Base-by-base conservation (phyloP, 768 basidiomycete genomes). In the Trametes cinnabarina region DNA sequence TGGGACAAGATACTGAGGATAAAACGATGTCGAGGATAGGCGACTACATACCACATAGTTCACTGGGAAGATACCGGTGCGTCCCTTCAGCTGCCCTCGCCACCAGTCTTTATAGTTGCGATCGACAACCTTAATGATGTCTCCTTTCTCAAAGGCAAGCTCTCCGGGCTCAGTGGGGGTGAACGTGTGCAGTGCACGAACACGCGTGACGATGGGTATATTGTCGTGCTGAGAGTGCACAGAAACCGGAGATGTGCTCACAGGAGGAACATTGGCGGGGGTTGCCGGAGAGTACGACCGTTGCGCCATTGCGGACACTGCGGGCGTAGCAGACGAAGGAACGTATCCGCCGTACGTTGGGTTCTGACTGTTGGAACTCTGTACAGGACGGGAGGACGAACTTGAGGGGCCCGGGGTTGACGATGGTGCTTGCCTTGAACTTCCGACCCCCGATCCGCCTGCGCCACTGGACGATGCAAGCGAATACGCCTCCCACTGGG, bases 41-140 rank as follows among this genome's bases (percentile, higher is more conserved):
- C 32, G n/a, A 32, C 7, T 35, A 80, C 87, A 7, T 65, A 92
- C 92, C 65, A 98, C 93, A 75, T 98, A 97, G 71, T 96, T 97
- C 19, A 96, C 92, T 0, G 96, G 96, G 72, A 98, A 98, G 46
- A 98, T 98, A 42, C 94, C 94, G 3, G 94, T 93, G 57, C 90
- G 77, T 0, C 92, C 94, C 67, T 86, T 90, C 43, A 95, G 72
- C 64, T 97, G 94, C 0, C 96, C 96, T 22, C 92, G 75, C 93
- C 94, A 98, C 96, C 96, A 98, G 69, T 97, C 94, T 65, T 92
- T 89, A 72, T 96, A 96, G 22, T 88, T 89, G 23, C 93, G 84
- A 70, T 97, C 94, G 22, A 98, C 86, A 14, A 98, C 95, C 67
- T 94, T 93, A 77, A 98, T 94, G 44, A 96, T 78, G 63, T 97